Conservation (phyloP, 257 asterid genomes). For the Solanum sparsipilum region DNA sequence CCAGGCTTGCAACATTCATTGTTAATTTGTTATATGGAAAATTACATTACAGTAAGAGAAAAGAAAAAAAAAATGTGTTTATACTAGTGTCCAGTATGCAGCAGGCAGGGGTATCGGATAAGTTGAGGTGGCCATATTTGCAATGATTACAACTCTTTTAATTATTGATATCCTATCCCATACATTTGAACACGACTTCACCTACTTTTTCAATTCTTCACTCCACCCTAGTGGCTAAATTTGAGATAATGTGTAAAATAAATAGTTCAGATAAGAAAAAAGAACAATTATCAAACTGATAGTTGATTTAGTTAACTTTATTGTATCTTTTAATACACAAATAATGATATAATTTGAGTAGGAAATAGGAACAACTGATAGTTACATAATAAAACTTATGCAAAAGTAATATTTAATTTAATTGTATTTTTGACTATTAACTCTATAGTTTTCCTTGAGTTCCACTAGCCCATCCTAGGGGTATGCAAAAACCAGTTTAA, state of each 20-base stretch:
- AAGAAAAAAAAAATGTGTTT: neutral
- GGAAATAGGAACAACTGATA: no score
- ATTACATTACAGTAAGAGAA: neutral
- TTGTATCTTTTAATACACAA: no score
- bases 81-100: neutral
- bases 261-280: neutral
- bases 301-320: neutral
- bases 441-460: no score
- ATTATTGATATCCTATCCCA: constrained; percentile 4
- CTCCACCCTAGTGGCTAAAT: neutral
- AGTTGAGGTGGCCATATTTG: neutral
- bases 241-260: neutral
- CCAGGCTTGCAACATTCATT: neutral
- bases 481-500: no score
- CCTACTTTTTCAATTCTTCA: neutral
- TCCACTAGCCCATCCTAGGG: no score
- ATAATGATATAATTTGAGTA: neutral
- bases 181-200: constrained; percentile 7
- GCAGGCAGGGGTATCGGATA: neutral
- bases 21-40: neutral
- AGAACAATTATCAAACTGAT: neutral
- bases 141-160: neutral
- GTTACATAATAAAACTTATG: no score
- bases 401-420: no score
- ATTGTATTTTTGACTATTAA: no score